These are phyloP conservation scores for Dendrobium catenatum DNA, from an alignment of 106 monocot species.

Conservation along the genomic window DNA sequence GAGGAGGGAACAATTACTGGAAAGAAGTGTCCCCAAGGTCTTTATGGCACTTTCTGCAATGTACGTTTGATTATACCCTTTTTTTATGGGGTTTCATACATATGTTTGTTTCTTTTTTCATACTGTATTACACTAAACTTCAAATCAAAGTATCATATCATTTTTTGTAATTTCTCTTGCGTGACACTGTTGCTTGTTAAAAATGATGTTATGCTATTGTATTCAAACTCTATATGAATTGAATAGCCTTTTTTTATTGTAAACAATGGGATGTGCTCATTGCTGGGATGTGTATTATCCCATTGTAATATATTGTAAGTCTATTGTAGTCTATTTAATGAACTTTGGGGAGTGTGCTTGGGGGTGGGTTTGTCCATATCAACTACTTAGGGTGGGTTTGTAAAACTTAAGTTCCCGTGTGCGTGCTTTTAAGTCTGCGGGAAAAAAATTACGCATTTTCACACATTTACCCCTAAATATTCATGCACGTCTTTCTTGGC, in stretches of 20 bases:
- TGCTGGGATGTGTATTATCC: neutral
- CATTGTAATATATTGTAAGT: too few relatives aligned
- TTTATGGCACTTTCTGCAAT: constrained; percentile 85
- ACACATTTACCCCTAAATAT: too few relatives aligned
- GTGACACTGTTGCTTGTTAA: neutral
- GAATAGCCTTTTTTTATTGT: neutral
- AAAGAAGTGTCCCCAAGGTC: constrained; percentile 77
- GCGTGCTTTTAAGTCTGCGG: too few relatives aligned
- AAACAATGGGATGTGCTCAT: neutral
- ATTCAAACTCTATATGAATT: neutral
- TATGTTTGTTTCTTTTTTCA: neutral
- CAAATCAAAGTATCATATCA: neutral
- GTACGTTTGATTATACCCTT: constrained; percentile 26
- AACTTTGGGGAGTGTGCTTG: too few relatives aligned
- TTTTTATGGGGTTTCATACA: neutral
- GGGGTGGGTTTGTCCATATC: too few relatives aligned
- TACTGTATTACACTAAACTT: neutral
- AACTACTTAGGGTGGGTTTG: too few relatives aligned
- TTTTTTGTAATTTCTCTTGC: neutral
- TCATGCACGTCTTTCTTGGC: too few relatives aligned
- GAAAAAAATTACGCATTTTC: too few relatives aligned
- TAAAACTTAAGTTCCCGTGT: too few relatives aligned
- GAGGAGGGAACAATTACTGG: constrained; percentile 75
- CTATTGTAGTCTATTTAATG: too few relatives aligned
- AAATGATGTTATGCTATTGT: neutral